Evolutionary conservation across 108 stramenopile genomes (phyloP), one percentile per base, ranked within the genome.

Genomic region (Licmophora abbreviata): DNA sequence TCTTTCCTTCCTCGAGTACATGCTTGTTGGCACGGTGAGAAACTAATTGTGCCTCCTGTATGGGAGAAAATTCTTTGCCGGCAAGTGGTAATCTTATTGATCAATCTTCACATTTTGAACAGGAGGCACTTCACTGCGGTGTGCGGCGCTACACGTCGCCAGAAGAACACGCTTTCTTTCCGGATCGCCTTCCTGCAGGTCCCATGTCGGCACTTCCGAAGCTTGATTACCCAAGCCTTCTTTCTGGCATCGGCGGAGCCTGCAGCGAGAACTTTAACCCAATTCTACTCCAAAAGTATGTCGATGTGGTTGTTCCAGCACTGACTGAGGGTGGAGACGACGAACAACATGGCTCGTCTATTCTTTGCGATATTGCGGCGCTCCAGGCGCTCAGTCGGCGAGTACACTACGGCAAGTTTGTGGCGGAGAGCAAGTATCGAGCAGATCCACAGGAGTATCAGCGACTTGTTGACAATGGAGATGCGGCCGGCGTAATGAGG

Each of bases 81-180:
- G 8, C 25, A 7, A 9, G 8, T 44, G n/a, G n/a, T n/a, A n/a
- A n/a, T 40, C 38, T 15, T 20, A 40, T 40, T 4, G 5, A 4
- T 4, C 5, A 15, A 40, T 6, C 47, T 48, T 22, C 6, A 28
- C n/a, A n/a, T 9, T 27, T 27, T 11, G 15, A 2, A 22, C 51
- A 77, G 76, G 90, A 98, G 59, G 85, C 77, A 47, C 70, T 97
- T 10, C 95, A 98, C 72, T 83, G 77, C 45, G 76, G 68, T 31
- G 92, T 96, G 8, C 83, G 98, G 11, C 90, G 98, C n/a, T 99
- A 99, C 89, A 95, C 77, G 51, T 89, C 86, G 5, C 95, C 95
- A 3, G 98, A 99, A 63, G 98, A 99, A 74, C 89, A 95, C 60
- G 73, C 96, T 35, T 99, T 97, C 70, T 97, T 95, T 57, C 92